phyloP scores from a whole-genome alignment of 257 asterid species.

The Henckelia pumila region DNA sequence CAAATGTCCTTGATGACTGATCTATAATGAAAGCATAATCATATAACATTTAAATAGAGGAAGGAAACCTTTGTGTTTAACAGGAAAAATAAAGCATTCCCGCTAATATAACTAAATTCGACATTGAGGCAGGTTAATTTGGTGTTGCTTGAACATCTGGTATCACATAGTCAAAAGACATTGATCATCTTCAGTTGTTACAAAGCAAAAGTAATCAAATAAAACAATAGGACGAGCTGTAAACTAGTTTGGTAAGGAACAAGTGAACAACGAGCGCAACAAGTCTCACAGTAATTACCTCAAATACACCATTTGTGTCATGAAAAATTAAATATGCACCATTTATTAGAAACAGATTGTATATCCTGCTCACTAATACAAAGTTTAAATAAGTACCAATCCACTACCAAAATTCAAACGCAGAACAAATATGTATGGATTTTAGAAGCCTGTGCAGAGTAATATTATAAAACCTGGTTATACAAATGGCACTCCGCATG shows the following conservation, averaged over 20 bases:
- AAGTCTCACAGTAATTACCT: background rate
- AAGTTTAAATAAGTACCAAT: background rate
- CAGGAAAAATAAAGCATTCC: background rate
- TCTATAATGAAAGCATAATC: background rate
- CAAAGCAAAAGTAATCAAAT: background rate
- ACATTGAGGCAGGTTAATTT: background rate
- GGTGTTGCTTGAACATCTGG: background rate
- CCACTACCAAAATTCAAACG: conserved; percentile 23
- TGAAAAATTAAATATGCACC: background rate
- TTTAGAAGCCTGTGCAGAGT: conserved; percentile 6
- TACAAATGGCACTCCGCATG: conserved; percentile 12
- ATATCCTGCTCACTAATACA: background rate
- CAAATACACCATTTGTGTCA: background rate
- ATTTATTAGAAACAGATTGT: background rate
- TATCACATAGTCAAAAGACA: background rate
- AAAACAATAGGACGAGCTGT: background rate
- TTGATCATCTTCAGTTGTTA: background rate
- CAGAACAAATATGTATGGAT: conserved; percentile 1
- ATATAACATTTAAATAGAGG: background rate
- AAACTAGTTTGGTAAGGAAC: background rate
- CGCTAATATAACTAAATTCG: background rate
- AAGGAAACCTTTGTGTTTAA: background rate
- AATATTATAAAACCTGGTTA: background rate
- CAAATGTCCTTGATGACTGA: too few relatives aligned
- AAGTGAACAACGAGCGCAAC: background rate